Evolutionary conservation across 768 basidiomycete species (phyloP), one percentile per base, ranked within the genome.

Genomic region (Termitomyces sp.): DNA sequence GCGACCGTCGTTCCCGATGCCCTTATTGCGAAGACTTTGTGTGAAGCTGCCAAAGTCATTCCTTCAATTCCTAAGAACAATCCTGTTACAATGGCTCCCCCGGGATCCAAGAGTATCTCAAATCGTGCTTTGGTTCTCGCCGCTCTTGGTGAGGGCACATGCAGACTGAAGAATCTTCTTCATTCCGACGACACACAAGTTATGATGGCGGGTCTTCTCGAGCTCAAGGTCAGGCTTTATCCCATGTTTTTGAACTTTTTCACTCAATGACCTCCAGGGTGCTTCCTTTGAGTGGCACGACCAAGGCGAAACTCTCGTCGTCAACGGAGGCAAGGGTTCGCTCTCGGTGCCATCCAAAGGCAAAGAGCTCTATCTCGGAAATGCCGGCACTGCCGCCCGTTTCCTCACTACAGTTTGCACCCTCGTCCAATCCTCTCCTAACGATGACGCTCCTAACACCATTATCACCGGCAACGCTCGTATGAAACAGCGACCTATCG

Each of bases 101-200:
- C 97, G 0, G 96, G 97, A 11, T 93, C 90, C 23, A 98, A 99
- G 75, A 94, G 91, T 66, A 89, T 99, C 61, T 97, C 94, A 0
- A 98, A 98, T 68, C 85, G 96, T 31, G 94, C 91, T 0, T 76
- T 99, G 38, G 87, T 98, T 1, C 83, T 99, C 27, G 96, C 97
- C 9, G 94, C 96, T 1, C 83, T 99, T 13, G 94, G 85, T 0
- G 83, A 81, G 43, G 97, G 96, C 1, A 91, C 88, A 0, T 97
- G 95, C 71, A 79, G 88, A 58, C 73, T 99, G 53, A 87, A 77
- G 70, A 99, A 99, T 63, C 73, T 99, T 5, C 76, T 99, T 33
- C 96, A 98, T 66, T 97, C 94, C 3, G 96, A 98, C 64, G 96
- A 99, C 66, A 99, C 97, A 0, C 94, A 95, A 62, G 96, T 99